A percentile compares a stretch with the other conserved stretches of the same genome.
These are phyloP conservation scores for Senecio squalidus DNA, from an alignment of 140 eudicot genomes.

Conservation along the genomic window DNA sequence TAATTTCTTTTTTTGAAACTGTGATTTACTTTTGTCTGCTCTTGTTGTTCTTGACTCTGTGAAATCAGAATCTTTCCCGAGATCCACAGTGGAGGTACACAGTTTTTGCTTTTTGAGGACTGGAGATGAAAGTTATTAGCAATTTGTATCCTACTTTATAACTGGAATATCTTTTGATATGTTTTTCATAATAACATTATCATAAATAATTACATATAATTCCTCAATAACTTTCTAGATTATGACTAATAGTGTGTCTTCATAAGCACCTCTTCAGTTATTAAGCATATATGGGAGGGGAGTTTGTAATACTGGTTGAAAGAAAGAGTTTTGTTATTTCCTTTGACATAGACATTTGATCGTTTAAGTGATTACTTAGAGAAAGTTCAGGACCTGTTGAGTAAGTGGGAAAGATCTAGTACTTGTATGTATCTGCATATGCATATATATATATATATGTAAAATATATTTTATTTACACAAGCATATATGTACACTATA, in stretches of 20 bases:
- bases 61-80: slow-evolving; percentile 36
- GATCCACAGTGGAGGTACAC: slow-evolving; percentile 38
- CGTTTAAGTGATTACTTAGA: background rate
- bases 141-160: slow-evolving; percentile 43
- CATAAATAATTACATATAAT: slow-evolving; percentile 4
- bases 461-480: background rate
- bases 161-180: slow-evolving; percentile 4
- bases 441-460: background rate
- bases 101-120: slow-evolving; percentile 32
- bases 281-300: background rate
- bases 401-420: slow-evolving; percentile 1
- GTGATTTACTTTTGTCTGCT: slow-evolving; percentile 10
- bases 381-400: background rate
- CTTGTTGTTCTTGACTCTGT: slow-evolving; percentile 39
- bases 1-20: slow-evolving; percentile 6
- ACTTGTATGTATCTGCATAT: background rate
- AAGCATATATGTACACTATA: background rate
- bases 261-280: background rate
- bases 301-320: slow-evolving; percentile 8
- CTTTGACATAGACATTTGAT: background rate
- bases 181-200: background rate
- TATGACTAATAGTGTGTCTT: background rate
- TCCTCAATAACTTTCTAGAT: slow-evolving; percentile 1
- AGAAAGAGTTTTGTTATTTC: background rate
- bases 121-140: slow-evolving; percentile 30